A percentile compares a stretch with the other conserved stretches of the same genome.
phyloP scores from a whole-genome alignment of 176 grass and related monocot genomes.

The Olyra latifolia region DNA sequence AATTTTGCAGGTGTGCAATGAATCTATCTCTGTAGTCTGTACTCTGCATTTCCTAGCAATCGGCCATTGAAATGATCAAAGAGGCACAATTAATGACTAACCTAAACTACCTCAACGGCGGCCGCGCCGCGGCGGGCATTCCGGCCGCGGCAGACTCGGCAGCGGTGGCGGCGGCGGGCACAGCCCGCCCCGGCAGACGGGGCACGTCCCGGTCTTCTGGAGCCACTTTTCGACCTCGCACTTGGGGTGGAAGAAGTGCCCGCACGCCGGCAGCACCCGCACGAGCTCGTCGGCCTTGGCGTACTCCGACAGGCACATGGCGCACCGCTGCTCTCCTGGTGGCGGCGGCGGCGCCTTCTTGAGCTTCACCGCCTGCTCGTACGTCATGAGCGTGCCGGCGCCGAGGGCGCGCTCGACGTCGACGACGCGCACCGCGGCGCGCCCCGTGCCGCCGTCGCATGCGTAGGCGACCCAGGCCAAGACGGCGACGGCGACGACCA shows the following conservation, averaged over 20 bases:
- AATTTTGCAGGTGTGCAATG: not conserved
- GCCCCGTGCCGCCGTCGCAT: not conserved
- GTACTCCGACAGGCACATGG: constrained; percentile 28
- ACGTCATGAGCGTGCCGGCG: constrained; percentile 9
- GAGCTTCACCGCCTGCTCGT: constrained; percentile 11
- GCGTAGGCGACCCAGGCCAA: not conserved
- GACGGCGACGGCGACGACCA: constrained; percentile 13
- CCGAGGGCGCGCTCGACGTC: constrained; percentile 41
- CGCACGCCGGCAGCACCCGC: constrained; percentile 43
- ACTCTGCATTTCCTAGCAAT: not conserved
- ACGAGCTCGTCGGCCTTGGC: constrained; percentile 5
- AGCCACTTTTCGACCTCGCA: constrained; percentile 51
- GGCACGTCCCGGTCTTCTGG: constrained; percentile 18
- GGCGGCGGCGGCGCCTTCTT: not conserved
- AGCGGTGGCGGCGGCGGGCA: not conserved
- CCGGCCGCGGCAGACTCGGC: not conserved
- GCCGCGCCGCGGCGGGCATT: constrained; percentile 24
- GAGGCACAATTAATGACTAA: not conserved
- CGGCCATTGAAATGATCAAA: not conserved
- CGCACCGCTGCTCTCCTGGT: not conserved
- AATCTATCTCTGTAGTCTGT: no score
- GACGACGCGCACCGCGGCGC: not conserved
- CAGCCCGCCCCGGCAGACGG: constrained; percentile 21
- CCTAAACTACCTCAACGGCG: not conserved
- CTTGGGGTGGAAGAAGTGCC: constrained; percentile 49